phyloP scores from a whole-genome alignment of 257 asterid genomes.

The Knoxia roxburghii region DNA sequence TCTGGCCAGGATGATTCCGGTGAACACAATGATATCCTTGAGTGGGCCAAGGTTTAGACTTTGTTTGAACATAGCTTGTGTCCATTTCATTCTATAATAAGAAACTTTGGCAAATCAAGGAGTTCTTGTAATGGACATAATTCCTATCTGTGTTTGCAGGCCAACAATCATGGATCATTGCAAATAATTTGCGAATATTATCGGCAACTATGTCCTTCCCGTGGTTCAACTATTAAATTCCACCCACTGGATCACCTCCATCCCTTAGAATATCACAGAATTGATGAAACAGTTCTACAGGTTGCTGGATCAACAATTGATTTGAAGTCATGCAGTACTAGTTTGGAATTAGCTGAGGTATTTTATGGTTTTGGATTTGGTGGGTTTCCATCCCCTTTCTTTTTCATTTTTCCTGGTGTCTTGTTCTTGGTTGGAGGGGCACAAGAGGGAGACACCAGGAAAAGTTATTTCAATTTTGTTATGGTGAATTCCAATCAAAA shows the following conservation, averaged over 20 bases:
- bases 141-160: constrained; percentile 36
- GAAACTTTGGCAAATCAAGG: background rate
- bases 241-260: constrained; percentile 93
- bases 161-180: constrained; percentile 71
- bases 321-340: constrained; percentile 74
- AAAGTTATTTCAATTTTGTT: background rate
- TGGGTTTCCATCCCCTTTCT: background rate
- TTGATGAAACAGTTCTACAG: constrained; percentile 60
- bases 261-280: constrained; percentile 80
- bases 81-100: background rate
- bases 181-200: constrained; percentile 85
- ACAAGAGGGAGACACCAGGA: background rate
- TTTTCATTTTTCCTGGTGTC: background rate
- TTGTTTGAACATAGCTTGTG: constrained; percentile 8
- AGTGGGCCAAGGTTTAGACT: constrained; percentile 89
- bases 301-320: constrained; percentile 82
- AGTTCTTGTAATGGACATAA: background rate
- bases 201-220: constrained; percentile 56
- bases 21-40: constrained; percentile 77
- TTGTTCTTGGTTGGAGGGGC: background rate
- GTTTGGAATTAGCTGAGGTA: constrained; percentile 94
- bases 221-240: constrained; percentile 74
- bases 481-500: background rate
- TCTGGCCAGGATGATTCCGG: constrained; percentile 83
- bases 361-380: background rate